Evolutionary conservation across 768 basidiomycete genomes (phyloP).

Genomic region (Cyclocybe cylindracea): DNA sequence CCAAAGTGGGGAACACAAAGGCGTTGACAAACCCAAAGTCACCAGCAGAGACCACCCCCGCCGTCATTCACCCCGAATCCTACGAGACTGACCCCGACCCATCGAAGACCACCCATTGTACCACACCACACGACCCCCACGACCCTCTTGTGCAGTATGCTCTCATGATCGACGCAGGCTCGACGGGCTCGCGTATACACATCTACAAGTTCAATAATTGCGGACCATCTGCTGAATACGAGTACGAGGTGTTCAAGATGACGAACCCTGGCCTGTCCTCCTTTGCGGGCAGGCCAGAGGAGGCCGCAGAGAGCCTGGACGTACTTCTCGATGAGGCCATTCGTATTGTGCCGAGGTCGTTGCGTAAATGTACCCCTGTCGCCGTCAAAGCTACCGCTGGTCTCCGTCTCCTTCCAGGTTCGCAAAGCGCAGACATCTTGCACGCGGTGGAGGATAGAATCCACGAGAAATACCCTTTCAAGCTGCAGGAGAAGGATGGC

Average conservation of each 20-base stretch:
- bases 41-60: neutral
- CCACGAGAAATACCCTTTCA: constrained; percentile 66
- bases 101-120: constrained; percentile 72
- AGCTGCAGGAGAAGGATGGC: constrained; percentile 48
- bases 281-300: constrained; percentile 57
- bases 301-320: constrained; percentile 80
- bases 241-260: constrained; percentile 92
- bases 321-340: constrained; percentile 80
- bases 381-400: constrained; percentile 94
- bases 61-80: constrained; percentile 43
- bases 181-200: constrained; percentile 96
- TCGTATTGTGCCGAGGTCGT: constrained; percentile 65
- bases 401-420: constrained; percentile 65
- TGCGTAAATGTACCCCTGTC: constrained; percentile 81
- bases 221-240: constrained; percentile 69
- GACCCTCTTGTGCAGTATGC: constrained; percentile 82
- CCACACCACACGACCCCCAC: constrained; percentile 48
- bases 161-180: constrained; percentile 97
- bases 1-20: neutral
- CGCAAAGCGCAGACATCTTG: constrained; percentile 70
- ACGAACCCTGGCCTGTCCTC: constrained; percentile 78
- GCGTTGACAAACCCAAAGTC: constrained; percentile 3
- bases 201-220: constrained; percentile 99
- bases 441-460: constrained; percentile 68
- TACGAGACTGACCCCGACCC: constrained; percentile 73